Evolutionary conservation across 1,284 basidiomycete genomes (phyloP).

Genomic region (Ceratorhiza oryzae-sativae): DNA sequence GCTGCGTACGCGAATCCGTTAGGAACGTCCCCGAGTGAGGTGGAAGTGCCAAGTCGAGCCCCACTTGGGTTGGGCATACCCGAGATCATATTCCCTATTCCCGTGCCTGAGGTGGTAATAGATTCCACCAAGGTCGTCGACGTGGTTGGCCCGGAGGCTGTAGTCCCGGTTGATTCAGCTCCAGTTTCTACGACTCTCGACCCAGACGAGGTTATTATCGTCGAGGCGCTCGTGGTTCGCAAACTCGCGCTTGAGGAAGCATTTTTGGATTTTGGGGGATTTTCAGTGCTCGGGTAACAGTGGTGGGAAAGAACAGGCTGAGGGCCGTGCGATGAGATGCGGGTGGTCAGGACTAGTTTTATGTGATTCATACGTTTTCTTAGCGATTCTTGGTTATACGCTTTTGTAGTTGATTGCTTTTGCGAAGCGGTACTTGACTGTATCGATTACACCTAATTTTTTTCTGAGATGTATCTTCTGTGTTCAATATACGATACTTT

Average conservation of each 20-base stretch:
- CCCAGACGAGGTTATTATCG: constrained; percentile 55
- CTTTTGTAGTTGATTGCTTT: background rate
- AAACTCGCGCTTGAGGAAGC: constrained; percentile 75
- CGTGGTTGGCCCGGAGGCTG: background rate
- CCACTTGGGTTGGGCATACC: constrained; percentile 8
- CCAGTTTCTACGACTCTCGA: background rate
- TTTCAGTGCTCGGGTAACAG: constrained; percentile 47
- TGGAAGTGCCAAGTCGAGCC: too few species aligned
- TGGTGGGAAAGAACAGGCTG: background rate
- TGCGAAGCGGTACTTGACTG: background rate
- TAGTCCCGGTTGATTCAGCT: background rate
- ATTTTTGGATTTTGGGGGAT: constrained; percentile 74
- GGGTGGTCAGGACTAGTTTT: background rate
- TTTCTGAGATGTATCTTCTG: background rate
- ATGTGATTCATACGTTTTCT: background rate
- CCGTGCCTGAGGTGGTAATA: background rate
- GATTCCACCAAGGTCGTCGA: background rate
- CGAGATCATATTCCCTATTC: background rate
- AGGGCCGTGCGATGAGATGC: too few species aligned
- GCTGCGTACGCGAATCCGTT: background rate
- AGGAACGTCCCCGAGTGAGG: background rate
- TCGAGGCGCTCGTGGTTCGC: constrained; percentile 78
- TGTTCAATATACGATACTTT: background rate
- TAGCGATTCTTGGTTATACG: background rate
- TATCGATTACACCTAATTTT: constrained; percentile 31